These are phyloP conservation scores for Claviceps pazoutovae DNA, from an alignment of 2,329 filamentous ascomycete genomes.

Conservation along the genomic window DNA sequence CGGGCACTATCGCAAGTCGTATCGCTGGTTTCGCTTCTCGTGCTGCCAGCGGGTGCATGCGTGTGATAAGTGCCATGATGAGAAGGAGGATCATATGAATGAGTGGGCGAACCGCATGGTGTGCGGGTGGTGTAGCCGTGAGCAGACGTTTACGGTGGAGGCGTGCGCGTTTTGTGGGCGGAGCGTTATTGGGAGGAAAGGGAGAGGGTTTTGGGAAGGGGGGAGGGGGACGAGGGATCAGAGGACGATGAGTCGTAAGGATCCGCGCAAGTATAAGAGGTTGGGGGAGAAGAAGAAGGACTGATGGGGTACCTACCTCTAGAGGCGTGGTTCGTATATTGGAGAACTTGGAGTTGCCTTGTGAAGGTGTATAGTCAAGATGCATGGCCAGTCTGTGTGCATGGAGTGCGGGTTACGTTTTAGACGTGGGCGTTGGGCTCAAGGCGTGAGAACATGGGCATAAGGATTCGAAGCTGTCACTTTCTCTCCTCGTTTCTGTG, in stretches of 20 bases:
- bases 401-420: too few species aligned
- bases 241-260: slow-evolving; percentile 58
- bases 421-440: too few species aligned
- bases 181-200: slow-evolving; percentile 51
- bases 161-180: slow-evolving; percentile 62
- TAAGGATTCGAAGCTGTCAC: too few species aligned
- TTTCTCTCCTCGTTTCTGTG: too few species aligned
- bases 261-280: slow-evolving; percentile 59
- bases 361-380: too few species aligned
- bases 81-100: slow-evolving; percentile 53
- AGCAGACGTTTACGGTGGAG: slow-evolving; percentile 67
- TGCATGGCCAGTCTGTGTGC: too few species aligned
- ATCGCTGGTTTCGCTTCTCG: slow-evolving; percentile 52
- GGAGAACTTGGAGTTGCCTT: too few species aligned
- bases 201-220: slow-evolving; percentile 72
- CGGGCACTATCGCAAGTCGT: slow-evolving; percentile 43
- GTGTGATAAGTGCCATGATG: slow-evolving; percentile 67
- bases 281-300: slow-evolving; percentile 22
- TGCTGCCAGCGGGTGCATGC: slow-evolving; percentile 45
- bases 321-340: too few species aligned
- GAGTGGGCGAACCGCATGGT: slow-evolving; percentile 80
- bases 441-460: too few species aligned
- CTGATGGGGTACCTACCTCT: too few species aligned
- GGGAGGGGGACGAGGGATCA: slow-evolving; percentile 68
- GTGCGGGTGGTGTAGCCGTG: slow-evolving; percentile 65